Evolutionary conservation across 2,329 filamentous ascomycete genomes (phyloP), one percentile per base, ranked within the genome.

Genomic region (Hirsutella minnesotensis): DNA sequence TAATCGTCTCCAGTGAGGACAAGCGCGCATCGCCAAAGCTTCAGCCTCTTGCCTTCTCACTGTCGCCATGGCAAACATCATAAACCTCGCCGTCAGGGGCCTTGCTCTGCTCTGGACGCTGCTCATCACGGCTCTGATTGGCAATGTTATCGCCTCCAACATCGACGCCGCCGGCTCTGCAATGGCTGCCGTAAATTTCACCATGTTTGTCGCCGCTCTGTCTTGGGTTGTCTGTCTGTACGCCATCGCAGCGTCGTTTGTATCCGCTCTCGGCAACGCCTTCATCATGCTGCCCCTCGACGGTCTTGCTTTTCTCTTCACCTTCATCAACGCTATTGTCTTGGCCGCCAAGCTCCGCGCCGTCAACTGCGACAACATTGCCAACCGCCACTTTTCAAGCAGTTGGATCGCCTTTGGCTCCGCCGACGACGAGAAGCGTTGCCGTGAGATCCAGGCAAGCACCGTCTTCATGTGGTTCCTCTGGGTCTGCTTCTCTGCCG

Each of bases 391-490:
- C 44, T 49, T 63, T 35, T 53, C 59, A 24, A 35, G 51, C 53
- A 72, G 73, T 60, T 73, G 69, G 64, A 77, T 85, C 56, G 80
- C 70, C 21, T 82, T 72, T 57, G 80, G 80, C 44, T 79, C 78
- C 38, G 46, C 49, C 47, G 58, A 81, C 60, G 67, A 72, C 46
- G 60, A 68, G 57, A 78, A 81, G 66, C 75, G 82, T 50, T 89
- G 85, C 65, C 79, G 76, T 48, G 78, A 86, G 64, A 75, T 86
- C 15, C 84, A 89, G 66, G 84, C 84, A 31, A 74, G 75, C 48
- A 77, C 75, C 29, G 82, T 77, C 31, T 90, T 90, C 66, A 72
- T 86, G 64, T 90, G 82, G 82, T 88, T 89, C 65, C 73, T 86
- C 39, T 86, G 81, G 59, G 71, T 66, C 33, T 68, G 73, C 21